A percentile compares a stretch with the other conserved stretches of the same genome.
phyloP scores from a whole-genome alignment of 225 moss, liverwort and hornwort genomes.

The Pseudisothecium myosuroides region DNA sequence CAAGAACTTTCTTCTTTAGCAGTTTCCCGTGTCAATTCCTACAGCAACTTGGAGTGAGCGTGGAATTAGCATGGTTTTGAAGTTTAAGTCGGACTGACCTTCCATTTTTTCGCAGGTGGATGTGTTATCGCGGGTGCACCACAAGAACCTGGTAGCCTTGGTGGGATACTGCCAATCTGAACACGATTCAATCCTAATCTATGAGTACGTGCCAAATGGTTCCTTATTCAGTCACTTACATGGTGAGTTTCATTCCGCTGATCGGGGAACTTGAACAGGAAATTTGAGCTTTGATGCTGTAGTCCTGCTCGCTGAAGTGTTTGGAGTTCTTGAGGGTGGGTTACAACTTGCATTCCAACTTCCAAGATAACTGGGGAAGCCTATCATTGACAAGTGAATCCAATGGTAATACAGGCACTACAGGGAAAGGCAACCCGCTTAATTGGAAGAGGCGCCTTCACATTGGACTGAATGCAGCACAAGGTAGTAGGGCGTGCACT shows the following conservation, averaged over 20 bases:
- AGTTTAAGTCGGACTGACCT: not conserved
- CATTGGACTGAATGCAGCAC: not conserved
- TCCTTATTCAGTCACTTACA: conserved; percentile 42
- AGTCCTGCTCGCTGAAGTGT: too few relatives aligned
- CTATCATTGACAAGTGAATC: not conserved
- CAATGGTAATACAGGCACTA: not conserved
- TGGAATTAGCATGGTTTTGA: not conserved
- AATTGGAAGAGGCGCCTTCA: not conserved
- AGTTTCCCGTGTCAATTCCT: not conserved
- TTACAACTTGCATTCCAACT: not conserved
- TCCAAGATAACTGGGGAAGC: not conserved
- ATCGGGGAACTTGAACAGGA: too few relatives aligned
- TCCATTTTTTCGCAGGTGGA: not conserved
- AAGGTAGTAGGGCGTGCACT: not conserved
- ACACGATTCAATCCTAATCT: conserved; percentile 44
- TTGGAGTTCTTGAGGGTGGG: too few relatives aligned
- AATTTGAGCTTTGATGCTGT: not conserved
- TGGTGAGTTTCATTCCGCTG: conserved; percentile 4
- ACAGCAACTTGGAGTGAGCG: not conserved
- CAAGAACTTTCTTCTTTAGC: not conserved
- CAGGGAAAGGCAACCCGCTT: not conserved
- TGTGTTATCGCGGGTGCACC: conserved; percentile 30
- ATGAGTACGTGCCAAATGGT: conserved; percentile 51
- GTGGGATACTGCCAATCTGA: conserved; percentile 56
- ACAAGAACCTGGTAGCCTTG: conserved; percentile 50